Percentiles rank a stretch among this genome's conserved stretches.
Evolutionary conservation across 345 rosid species (phyloP).

Genomic region (Psidium guajava): DNA sequence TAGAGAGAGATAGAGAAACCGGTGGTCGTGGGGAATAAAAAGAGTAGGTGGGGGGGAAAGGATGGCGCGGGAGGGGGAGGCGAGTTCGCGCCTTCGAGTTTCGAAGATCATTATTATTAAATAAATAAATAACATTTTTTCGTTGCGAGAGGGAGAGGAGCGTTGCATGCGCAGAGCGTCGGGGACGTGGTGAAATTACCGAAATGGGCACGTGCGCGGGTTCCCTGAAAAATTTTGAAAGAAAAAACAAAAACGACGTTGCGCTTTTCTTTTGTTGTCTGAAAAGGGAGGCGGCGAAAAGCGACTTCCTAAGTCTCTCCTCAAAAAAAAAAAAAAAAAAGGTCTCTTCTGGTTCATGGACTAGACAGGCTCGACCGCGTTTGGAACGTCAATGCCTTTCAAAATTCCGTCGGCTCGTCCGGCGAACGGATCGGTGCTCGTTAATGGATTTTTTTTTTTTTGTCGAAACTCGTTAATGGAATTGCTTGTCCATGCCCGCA

Average conservation of each 20-base stretch:
- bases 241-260: neutral
- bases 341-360: neutral
- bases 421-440: neutral
- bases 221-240: neutral
- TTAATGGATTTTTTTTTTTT: neutral
- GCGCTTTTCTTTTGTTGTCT: neutral
- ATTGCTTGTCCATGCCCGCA: neutral
- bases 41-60: neutral
- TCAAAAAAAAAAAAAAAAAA: too few species aligned
- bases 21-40: neutral
- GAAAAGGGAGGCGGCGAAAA: neutral
- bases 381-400: neutral
- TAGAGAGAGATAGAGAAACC: neutral
- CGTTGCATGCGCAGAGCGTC: neutral
- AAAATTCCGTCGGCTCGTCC: neutral
- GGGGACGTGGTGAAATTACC: neutral
- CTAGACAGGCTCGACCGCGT: neutral
- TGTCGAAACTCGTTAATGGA: neutral
- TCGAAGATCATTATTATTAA: neutral
- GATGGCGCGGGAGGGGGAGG: slow-evolving; percentile 18
- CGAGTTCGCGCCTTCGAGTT: slow-evolving; percentile 60
- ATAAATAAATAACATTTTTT: neutral
- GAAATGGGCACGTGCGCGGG: slow-evolving; percentile 1
- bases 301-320: neutral
- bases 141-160: neutral